Evolutionary conservation across 495 filamentous ascomycete species (phyloP), one percentile per base, ranked within the genome.

Genomic region (Massariosphaeria phaeospora): DNA sequence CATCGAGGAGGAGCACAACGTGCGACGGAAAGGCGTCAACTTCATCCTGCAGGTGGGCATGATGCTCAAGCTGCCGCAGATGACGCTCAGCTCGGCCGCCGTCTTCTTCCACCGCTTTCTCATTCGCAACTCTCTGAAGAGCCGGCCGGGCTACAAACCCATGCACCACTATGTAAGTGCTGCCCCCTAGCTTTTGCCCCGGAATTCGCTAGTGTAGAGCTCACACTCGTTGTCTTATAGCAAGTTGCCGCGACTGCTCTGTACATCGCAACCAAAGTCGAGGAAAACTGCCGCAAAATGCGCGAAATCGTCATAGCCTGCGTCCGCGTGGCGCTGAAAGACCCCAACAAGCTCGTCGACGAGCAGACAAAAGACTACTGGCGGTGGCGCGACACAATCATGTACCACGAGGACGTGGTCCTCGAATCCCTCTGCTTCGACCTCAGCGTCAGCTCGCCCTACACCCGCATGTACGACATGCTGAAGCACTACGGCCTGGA

Each of bases 311-410:
- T 98, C 51, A 81, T 95, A 20, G 88, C 91, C 0, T 94, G 91
- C 63, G 90, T 89, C 43, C 88, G 89, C 55, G 91, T 96, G 12
- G 94, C 91, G 25, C 91, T 95, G 67, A 97, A 98, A 71, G 85
- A 97, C 61, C 74, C 85, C 7, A 84, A 88, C 62, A 77, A 95
- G 47, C 69, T 85, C 10, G 85, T 98, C 21, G 91, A 97, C 64
- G 93, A 96, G 68, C 89, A 96, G 67, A 88, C 84, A 35, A 96
- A 95, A 59, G 93, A 97, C 57, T 98, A 87, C 67, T 98, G 93
- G 93, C 77, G 82, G 66, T 98, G 93, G 93, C 81, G 87, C 41
- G 93, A 99, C 64, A 89, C 84, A 48, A 91, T 99, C 39, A 75
- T 96, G 2, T 81, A 83, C 57, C 84, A 89, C 63, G 93, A 99